Conservation (phyloP, 345 rosid species). For the Cardamine occulta region DNA sequence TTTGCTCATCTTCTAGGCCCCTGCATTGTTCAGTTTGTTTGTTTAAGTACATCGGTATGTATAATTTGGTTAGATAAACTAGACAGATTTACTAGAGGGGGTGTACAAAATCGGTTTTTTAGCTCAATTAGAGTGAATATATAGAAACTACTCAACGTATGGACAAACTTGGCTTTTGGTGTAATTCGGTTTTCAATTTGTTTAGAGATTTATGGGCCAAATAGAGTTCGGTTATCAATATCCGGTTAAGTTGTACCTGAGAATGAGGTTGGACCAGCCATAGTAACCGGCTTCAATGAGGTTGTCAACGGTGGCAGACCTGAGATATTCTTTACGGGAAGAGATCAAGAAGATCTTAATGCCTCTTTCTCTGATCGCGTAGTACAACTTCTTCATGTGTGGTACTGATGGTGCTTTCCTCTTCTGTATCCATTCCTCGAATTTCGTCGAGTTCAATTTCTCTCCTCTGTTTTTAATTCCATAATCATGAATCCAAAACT, state of each 20-base stretch:
- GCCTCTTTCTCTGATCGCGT: conserved; percentile 65
- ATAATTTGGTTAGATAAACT: not conserved
- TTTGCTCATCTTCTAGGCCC: conserved; percentile 63
- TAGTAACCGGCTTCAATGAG: conserved; percentile 82
- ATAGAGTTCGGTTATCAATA: not conserved
- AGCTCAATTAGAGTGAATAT: conserved; percentile 11
- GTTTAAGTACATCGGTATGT: conserved; percentile 23
- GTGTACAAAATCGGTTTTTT: conserved; percentile 20
- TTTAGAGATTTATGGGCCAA: conserved; percentile 8
- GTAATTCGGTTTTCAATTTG: not conserved
- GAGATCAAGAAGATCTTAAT: conserved; percentile 77
- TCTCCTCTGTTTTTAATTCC: conserved; percentile 58
- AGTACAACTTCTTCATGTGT: conserved; percentile 59
- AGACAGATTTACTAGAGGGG: not conserved
- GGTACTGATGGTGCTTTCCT: conserved; percentile 69
- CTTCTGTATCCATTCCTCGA: conserved; percentile 69
- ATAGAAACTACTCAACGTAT: not conserved
- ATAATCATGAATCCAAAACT: conserved; percentile 1
- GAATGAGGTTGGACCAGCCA: conserved; percentile 71
- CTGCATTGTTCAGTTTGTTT: conserved; percentile 44
- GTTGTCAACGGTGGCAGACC: conserved; percentile 81
- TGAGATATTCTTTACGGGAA: conserved; percentile 66
- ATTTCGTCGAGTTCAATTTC: conserved; percentile 53
- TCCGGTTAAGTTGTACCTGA: conserved; percentile 54
- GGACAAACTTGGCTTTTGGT: conserved; percentile 1